Evolutionary conservation across 306 rosid genomes (phyloP), one percentile per base, ranked within the genome.

Genomic region (Lotus japonicus): DNA sequence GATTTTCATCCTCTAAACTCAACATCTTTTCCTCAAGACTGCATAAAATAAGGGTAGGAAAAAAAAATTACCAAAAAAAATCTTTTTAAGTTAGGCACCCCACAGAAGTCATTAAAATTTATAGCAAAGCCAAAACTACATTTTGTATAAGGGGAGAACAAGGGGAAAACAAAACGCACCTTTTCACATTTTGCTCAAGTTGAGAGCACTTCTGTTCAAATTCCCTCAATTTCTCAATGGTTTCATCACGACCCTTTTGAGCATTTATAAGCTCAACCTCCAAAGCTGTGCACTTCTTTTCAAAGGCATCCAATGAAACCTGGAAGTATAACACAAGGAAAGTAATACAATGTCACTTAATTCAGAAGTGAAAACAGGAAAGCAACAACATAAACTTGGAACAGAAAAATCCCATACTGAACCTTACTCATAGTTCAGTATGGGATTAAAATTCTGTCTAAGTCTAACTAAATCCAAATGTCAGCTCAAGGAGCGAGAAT

Each of bases 1-100:
- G 97, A 83, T 94, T 94, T 80, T 94, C 99, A 33, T 87, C 85
- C 83, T 88, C 92, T 48, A 90, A 82, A 75, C 73, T 28, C 28
- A 73, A 80, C 28, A 88, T 70, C 81, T 94, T 90, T 70, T 82
- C 97, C 84, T 85, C 92, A 3, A 90, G 92, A 69, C 99, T 94
- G 48, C 53, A 73, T 59, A 70, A 17, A 50, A 84, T 35, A 58
- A 48, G 69, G 49, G 44, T 58, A 12, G 26, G 12, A 15, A 46
- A 59, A 14, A 59, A 14, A 17, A 52, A 57, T 55, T 18, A 23
- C 17, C 46, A 61, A 61, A 21, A 58, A 23, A 42, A 12, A 11
- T 12, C 4, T 1, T 15, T 10, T 49, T 3, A 35, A 51, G 51
- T 10, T 36, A 76, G 39, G 26, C 35, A 35, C 28, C 6, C 15